Evolutionary conservation across 106 monocot species (phyloP), one percentile per base, ranked within the genome.

Genomic region (Apostasia ramifera): DNA sequence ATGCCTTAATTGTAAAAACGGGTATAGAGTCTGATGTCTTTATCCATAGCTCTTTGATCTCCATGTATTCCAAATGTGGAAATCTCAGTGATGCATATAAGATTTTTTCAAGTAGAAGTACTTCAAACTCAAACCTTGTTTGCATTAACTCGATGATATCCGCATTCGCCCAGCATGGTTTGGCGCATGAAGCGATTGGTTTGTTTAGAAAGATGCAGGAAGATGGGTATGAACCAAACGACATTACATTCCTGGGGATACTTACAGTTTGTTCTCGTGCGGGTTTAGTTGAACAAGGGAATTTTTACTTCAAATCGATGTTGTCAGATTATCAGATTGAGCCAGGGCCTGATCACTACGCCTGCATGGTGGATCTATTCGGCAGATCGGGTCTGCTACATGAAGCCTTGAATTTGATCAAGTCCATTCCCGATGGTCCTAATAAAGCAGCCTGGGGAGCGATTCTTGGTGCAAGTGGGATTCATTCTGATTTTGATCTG

Each of bases 11-110:
- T 13, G 50, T 83, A 40, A 88, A 88, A 55, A 76, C 73, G 65
- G 50, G 47, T 26, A 72, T 83, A 26, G 78, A 83, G 46, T 66
- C 53, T 2, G 81, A 83, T 59, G 59, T 66, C 11, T 71, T 68
- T 15, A 60, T 83, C 9, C 87, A 78, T 14, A 75, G 71, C 64
- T 78, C 83, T 1, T 57, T 88, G 14, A 63, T 88, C 55, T 83
- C 83, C 8, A 83, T 88, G 87, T 88, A 88, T 44, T 75, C 87
- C 4, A 88, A 88, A 66, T 88, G 81, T 49, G 87, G 83, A 15
- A 78, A 72, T 65, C 43, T 88, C 6, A 11, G 39, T 15, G 75
- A 70, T 66, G 77, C 83, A 5, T 67, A 66, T 66, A 40, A 46
- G 41, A 70, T 78, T 13, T 88, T 83, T 53, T 72, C 77, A 64